A percentile compares a stretch with the other conserved stretches of the same genome.
Evolutionary conservation across 208 protist genomes (phyloP).

Genomic region (Leishmania lainsoni): DNA sequence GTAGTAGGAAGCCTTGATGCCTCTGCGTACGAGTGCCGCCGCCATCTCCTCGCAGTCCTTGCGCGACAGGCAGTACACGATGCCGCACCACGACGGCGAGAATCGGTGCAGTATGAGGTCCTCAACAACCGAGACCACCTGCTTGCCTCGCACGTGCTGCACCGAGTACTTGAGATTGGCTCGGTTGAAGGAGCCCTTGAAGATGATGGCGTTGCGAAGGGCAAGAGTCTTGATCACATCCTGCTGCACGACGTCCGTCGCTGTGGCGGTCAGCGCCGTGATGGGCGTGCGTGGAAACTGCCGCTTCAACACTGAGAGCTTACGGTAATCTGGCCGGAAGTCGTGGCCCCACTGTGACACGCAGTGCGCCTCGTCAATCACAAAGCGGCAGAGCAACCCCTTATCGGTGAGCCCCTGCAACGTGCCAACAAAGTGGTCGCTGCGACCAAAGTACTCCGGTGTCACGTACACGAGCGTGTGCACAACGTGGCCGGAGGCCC

Average conservation of each 20-base stretch:
- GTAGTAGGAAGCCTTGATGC: constrained; percentile 77
- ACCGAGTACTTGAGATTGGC: constrained; percentile 80
- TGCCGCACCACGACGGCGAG: constrained; percentile 69
- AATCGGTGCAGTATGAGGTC: constrained; percentile 72
- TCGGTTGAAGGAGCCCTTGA: constrained; percentile 86
- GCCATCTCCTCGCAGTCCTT: constrained; percentile 88
- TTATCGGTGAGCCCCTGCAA: constrained; percentile 53
- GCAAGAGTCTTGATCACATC: constrained; percentile 84
- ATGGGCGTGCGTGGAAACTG: constrained; percentile 73
- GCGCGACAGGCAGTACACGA: constrained; percentile 87
- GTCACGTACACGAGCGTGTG: constrained; percentile 87
- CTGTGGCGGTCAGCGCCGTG: constrained; percentile 86
- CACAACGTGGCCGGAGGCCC: constrained; percentile 51
- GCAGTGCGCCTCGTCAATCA: constrained; percentile 97
- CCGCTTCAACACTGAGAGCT: constrained; percentile 71
- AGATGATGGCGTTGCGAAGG: constrained; percentile 69
- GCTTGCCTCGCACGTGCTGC: constrained; percentile 56
- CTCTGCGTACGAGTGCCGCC: constrained; percentile 39
- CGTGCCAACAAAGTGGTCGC: constrained; percentile 69
- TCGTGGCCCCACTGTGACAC: constrained; percentile 98
- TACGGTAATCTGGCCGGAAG: constrained; percentile 91
- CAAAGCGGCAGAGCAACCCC: constrained; percentile 73
- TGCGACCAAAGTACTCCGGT: constrained; percentile 89
- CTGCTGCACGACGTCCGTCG: constrained; percentile 82
- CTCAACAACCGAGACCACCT: constrained; percentile 48